Evolutionary conservation across 768 basidiomycete species (phyloP).

Genomic region (Boletus fagicola): DNA sequence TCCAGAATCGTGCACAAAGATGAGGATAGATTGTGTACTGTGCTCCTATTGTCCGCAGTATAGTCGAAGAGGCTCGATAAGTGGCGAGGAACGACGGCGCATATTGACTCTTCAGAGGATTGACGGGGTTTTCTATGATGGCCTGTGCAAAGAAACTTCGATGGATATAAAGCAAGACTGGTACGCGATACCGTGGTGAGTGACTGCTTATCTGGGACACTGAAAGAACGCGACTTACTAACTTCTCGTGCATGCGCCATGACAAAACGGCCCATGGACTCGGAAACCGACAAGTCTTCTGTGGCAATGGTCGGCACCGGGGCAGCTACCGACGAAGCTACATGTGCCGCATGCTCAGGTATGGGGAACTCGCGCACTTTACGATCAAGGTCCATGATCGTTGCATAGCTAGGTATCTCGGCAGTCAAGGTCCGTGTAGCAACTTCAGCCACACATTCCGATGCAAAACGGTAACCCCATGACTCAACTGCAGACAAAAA

Average conservation of each 20-base stretch:
- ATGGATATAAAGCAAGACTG: constrained; percentile 63
- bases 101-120: constrained; percentile 65
- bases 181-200: neutral
- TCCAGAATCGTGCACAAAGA: constrained; percentile 56
- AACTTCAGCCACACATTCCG: constrained; percentile 65
- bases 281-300: constrained; percentile 16
- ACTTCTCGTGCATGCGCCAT: constrained; percentile 38
- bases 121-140: constrained; percentile 61
- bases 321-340: constrained; percentile 35
- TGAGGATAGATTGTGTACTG: constrained; percentile 48
- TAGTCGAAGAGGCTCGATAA: constrained; percentile 55
- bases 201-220: neutral
- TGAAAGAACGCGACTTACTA: constrained; percentile 28
- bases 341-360: constrained; percentile 44
- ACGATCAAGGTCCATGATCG: constrained; percentile 64
- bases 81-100: constrained; percentile 64
- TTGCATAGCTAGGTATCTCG: constrained; percentile 60
- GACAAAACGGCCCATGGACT: constrained; percentile 40
- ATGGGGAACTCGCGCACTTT: constrained; percentile 67
- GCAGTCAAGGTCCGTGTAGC: constrained; percentile 59
- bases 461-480: constrained; percentile 65
- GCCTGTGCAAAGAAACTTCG: constrained; percentile 71
- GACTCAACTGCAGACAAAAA: constrained; percentile 43
- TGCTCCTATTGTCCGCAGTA: constrained; percentile 49
- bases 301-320: constrained; percentile 16